phyloP scores from a whole-genome alignment of 2,329 filamentous ascomycete species.

The Orbilia javanica region DNA sequence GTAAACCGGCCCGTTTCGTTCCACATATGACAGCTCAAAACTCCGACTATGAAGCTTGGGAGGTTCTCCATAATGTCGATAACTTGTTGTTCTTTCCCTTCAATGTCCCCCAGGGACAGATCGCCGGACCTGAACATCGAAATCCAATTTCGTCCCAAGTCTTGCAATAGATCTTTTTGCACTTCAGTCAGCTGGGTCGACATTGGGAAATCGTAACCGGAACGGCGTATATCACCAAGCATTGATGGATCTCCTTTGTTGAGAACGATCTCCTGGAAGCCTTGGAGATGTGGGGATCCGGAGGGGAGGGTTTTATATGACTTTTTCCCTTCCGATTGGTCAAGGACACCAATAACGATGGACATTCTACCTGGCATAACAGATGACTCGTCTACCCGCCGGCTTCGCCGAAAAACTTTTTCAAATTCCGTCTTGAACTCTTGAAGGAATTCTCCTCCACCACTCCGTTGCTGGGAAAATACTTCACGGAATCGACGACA shows the following conservation, averaged over 20 bases:
- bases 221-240: conserved; percentile 58
- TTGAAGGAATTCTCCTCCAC: conserved; percentile 48
- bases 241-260: conserved; percentile 57
- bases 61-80: conserved; percentile 57
- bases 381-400: conserved; percentile 55
- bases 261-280: conserved; percentile 57
- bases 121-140: conserved; percentile 57
- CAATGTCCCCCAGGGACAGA: conserved; percentile 44
- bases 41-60: conserved; percentile 50
- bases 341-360: conserved; percentile 59
- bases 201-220: conserved; percentile 52
- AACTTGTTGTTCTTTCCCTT: conserved; percentile 46
- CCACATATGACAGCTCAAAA: conserved; percentile 57
- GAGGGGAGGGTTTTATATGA: conserved; percentile 58
- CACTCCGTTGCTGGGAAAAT: conserved; percentile 31
- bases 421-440: conserved; percentile 57
- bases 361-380: conserved; percentile 59
- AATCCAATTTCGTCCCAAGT: conserved; percentile 57
- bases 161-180: conserved; percentile 58
- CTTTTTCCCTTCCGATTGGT: conserved; percentile 55
- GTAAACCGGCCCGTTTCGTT: conserved; percentile 56
- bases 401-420: conserved; percentile 57
- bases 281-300: conserved; percentile 53
- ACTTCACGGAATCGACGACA: conserved; percentile 56
- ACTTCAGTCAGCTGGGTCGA: conserved; percentile 58